These are phyloP conservation scores for Penicillium sp. DNA, from an alignment of 2,329 filamentous ascomycete genomes.

Conservation along the genomic window DNA sequence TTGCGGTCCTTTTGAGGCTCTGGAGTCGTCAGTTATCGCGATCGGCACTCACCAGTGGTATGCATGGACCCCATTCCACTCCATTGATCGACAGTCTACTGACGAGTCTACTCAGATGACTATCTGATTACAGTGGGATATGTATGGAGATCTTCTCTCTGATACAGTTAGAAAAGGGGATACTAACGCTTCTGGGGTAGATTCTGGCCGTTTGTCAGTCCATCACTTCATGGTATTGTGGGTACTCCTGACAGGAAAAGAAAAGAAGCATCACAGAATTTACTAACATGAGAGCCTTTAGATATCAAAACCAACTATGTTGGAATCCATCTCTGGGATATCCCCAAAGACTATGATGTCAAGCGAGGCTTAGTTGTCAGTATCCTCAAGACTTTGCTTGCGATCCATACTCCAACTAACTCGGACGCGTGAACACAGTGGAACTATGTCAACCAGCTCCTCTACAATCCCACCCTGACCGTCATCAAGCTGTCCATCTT, in stretches of 20 bases:
- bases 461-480: constrained; percentile 40
- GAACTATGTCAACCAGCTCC: constrained; percentile 37
- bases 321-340: constrained; percentile 34
- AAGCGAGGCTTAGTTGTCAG: constrained; percentile 28
- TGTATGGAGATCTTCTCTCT: constrained; percentile 20
- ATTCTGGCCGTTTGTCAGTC: constrained; percentile 31
- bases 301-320: constrained; percentile 37
- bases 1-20: constrained; percentile 33
- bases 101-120: constrained; percentile 28
- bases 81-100: constrained; percentile 17
- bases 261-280: neutral
- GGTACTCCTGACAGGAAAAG: constrained; percentile 9
- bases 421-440: constrained; percentile 19
- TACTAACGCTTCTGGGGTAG: constrained; percentile 19
- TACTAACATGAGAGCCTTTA: constrained; percentile 11
- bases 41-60: constrained; percentile 31
- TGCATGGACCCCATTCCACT: constrained; percentile 5
- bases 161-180: neutral
- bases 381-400: neutral
- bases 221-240: constrained; percentile 36
- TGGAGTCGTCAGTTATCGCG: constrained; percentile 36
- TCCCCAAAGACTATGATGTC: constrained; percentile 27
- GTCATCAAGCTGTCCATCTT: constrained; percentile 41
- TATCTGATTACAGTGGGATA: constrained; percentile 33
- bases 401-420: constrained; percentile 2